These are phyloP conservation scores for Mycogone perniciosa DNA, from an alignment of 2,329 filamentous ascomycete genomes.

Conservation along the genomic window DNA sequence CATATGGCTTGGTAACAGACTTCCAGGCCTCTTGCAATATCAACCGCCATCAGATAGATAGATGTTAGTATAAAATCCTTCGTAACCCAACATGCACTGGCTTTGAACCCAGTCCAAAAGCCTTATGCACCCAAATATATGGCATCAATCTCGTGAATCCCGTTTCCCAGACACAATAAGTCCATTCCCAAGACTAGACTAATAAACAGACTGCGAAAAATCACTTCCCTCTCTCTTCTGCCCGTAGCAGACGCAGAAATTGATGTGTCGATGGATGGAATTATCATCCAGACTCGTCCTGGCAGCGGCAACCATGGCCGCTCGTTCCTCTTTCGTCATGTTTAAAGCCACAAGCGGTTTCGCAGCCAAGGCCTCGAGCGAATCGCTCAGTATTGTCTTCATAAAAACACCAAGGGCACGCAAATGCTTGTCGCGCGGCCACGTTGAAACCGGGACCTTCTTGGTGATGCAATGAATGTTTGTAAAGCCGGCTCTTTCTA, in stretches of 20 bases:
- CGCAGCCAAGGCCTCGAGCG: constrained; percentile 35
- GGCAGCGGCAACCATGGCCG: constrained; percentile 26
- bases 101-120: too few relatives aligned
- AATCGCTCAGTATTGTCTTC: constrained; percentile 35
- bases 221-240: constrained; percentile 28
- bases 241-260: constrained; percentile 36
- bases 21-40: not conserved
- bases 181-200: not conserved
- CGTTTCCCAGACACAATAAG: not conserved
- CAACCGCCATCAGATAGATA: not conserved
- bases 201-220: constrained; percentile 2
- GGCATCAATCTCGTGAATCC: too few relatives aligned
- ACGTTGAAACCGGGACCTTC: constrained; percentile 41
- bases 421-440: constrained; percentile 35
- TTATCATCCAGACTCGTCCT: constrained; percentile 29
- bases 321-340: constrained; percentile 28
- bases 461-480: constrained; percentile 37
- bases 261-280: constrained; percentile 37
- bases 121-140: too few relatives aligned
- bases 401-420: constrained; percentile 39
- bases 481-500: constrained; percentile 38
- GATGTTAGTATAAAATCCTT: too few relatives aligned
- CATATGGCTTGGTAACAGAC: not conserved
- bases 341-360: constrained; percentile 36
- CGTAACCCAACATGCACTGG: too few relatives aligned